Percentiles rank a stretch among this genome's conserved stretches.
Evolutionary conservation across 176 grass and related monocot genomes (phyloP).

Genomic region (Rhynchospora pubera): DNA sequence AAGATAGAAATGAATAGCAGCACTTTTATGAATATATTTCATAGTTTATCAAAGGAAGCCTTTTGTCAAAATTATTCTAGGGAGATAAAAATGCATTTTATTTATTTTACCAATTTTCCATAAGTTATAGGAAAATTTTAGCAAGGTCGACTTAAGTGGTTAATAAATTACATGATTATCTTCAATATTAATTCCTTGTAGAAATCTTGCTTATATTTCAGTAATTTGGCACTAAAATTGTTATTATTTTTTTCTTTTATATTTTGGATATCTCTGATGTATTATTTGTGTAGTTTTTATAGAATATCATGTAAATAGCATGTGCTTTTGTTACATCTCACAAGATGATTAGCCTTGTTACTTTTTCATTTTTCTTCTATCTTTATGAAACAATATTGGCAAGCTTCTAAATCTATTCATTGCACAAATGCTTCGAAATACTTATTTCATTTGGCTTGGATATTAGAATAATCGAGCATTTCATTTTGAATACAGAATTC

Average conservation of each 20-base stretch:
- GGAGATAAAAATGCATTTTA: neutral
- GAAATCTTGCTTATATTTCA: conserved; percentile 24
- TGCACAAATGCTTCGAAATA: neutral
- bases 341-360: no score
- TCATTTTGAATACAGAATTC: no score
- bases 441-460: no score
- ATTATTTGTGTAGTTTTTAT: conserved; percentile 27
- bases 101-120: neutral
- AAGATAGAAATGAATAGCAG: neutral
- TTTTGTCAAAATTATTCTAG: conserved; percentile 4
- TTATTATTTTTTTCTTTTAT: neutral
- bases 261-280: conserved; percentile 8
- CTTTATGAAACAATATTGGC: neutral
- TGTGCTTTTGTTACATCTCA: neutral
- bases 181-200: conserved; percentile 17
- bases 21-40: conserved; percentile 4
- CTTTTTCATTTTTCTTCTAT: neutral
- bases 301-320: conserved; percentile 12
- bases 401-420: neutral
- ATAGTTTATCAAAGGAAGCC: neutral
- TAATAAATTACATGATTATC: neutral
- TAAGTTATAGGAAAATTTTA: no score
- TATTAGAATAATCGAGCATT: neutral
- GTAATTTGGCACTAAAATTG: neutral
- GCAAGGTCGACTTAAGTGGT: conserved; percentile 19